Conservation (phyloP, 257 asterid genomes). For the Capsicum baccatum region DNA sequence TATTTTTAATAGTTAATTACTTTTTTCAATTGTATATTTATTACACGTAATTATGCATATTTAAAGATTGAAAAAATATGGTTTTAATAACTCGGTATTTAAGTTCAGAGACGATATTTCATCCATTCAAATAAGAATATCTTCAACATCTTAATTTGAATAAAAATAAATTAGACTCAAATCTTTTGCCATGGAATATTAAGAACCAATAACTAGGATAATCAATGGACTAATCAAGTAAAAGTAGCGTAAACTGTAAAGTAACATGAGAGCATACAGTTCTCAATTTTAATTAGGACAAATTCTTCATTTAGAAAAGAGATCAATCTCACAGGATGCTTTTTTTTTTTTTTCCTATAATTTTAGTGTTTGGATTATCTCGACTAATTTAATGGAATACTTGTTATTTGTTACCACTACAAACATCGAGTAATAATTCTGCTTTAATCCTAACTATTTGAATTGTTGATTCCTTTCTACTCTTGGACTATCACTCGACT, state of each 20-base stretch:
- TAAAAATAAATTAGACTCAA: background rate
- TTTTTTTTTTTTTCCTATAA: too few species aligned
- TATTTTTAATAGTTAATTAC: too few species aligned
- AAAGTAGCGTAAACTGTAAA: background rate
- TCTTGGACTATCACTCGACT: background rate
- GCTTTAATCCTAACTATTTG: background rate
- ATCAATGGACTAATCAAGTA: background rate
- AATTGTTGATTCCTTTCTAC: background rate
- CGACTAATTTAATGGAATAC: background rate
- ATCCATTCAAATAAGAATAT: background rate
- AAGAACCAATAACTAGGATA: background rate
- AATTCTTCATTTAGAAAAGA: background rate
- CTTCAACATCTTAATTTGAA: background rate
- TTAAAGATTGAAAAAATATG: background rate
- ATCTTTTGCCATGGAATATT: background rate
- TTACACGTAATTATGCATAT: background rate
- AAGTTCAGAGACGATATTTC: background rate
- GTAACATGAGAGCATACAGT: background rate
- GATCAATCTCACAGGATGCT: background rate
- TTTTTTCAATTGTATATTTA: background rate
- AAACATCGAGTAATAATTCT: too few species aligned
- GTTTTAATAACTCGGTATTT: background rate
- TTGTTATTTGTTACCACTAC: too few species aligned
- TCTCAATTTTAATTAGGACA: background rate
- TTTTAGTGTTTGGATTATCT: too few species aligned